Evolutionary conservation across 1,139 yeast genomes (phyloP).

Genomic region (Kodamaea sp.): DNA sequence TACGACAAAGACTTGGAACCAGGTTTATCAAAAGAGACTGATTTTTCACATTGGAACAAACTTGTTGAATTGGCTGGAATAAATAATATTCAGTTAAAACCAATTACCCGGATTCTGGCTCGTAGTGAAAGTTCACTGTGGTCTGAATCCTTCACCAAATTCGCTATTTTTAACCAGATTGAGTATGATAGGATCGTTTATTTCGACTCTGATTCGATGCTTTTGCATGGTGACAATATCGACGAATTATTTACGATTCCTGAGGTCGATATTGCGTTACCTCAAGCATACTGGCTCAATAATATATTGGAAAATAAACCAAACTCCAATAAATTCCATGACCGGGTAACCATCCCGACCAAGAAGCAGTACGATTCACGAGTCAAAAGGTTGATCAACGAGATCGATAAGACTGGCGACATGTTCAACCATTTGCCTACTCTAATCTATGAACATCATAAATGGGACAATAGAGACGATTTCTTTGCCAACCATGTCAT

Average conservation of each 20-base stretch:
- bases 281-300: constrained; percentile 40
- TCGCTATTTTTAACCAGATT: constrained; percentile 47
- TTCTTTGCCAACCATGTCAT: constrained; percentile 45
- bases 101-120: constrained; percentile 18
- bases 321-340: constrained; percentile 12
- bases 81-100: constrained; percentile 18
- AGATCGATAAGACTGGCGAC: constrained; percentile 1
- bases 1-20: constrained; percentile 18
- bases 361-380: constrained; percentile 5
- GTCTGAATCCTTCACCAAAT: constrained; percentile 53
- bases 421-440: constrained; percentile 16
- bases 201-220: constrained; percentile 44
- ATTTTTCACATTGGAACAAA: constrained; percentile 9
- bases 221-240: constrained; percentile 20
- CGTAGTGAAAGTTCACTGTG: constrained; percentile 31
- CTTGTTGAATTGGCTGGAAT: constrained; percentile 8
- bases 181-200: constrained; percentile 40
- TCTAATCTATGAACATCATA: constrained; percentile 26
- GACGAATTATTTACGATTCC: constrained; percentile 32
- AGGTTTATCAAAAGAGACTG: constrained; percentile 4
- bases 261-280: constrained; percentile 29
- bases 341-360: constrained; percentile 16
- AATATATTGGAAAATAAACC: constrained; percentile 12
- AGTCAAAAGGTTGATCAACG: constrained; percentile 8
- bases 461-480: constrained; percentile 26